These are phyloP conservation scores for Beauveria sp. DNA, from an alignment of 2,329 filamentous ascomycete genomes.

Conservation along the genomic window DNA sequence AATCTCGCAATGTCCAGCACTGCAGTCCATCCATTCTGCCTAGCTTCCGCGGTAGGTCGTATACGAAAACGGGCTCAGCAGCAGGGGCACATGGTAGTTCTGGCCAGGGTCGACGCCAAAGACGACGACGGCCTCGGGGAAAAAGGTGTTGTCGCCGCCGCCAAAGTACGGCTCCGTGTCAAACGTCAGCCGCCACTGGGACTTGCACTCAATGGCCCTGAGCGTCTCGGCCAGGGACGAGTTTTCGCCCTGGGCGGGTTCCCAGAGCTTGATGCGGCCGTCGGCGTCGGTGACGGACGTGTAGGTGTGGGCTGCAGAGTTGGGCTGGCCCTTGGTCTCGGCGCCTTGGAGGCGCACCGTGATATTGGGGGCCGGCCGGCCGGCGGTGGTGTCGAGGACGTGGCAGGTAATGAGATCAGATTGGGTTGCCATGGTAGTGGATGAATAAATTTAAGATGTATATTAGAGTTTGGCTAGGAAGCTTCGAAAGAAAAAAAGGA, in stretches of 20 bases:
- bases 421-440: constrained; percentile 1
- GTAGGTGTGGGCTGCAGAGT: constrained; percentile 1
- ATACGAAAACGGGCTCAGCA: constrained; percentile 73
- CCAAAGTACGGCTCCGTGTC: constrained; percentile 67
- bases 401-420: constrained; percentile 76
- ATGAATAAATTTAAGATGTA: too few relatives aligned
- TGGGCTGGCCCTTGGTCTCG: constrained; percentile 17
- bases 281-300: constrained; percentile 57
- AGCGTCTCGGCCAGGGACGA: constrained; percentile 50
- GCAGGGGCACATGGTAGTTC: constrained; percentile 72
- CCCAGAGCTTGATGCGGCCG: constrained; percentile 66
- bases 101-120: constrained; percentile 49
- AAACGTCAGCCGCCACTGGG: constrained; percentile 63
- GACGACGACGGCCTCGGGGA: constrained; percentile 51
- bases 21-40: constrained; percentile 11
- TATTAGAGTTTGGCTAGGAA: too few relatives aligned
- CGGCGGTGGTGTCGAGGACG: constrained; percentile 73
- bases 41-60: constrained; percentile 77
- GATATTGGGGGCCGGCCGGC: constrained; percentile 59
- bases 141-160: constrained; percentile 47
- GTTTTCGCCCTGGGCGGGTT: constrained; percentile 35
- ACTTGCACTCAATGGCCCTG: constrained; percentile 33
- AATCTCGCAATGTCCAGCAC: too few relatives aligned
- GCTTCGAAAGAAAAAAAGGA: background rate
- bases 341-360: constrained; percentile 55